phyloP scores from a whole-genome alignment of 2,329 filamentous ascomycete genomes.

The Dothistroma septosporum region DNA sequence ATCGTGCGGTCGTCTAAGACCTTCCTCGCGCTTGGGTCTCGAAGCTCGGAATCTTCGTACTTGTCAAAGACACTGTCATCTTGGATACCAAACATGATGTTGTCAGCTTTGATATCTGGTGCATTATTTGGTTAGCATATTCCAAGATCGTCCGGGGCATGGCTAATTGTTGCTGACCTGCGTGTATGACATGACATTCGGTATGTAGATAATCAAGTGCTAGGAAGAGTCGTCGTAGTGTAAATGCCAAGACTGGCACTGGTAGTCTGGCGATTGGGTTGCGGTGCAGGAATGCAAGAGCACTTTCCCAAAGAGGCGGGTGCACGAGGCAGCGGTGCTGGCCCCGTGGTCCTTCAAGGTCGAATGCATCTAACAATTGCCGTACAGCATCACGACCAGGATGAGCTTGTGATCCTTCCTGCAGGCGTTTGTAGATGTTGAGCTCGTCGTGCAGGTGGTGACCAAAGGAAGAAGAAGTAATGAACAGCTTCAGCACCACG shows the following conservation, averaged over 20 bases:
- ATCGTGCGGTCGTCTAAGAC: conserved; percentile 20
- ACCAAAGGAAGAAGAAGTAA: conserved; percentile 1
- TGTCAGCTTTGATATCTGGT: conserved; percentile 22
- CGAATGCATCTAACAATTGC: not conserved
- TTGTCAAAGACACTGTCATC: conserved; percentile 19
- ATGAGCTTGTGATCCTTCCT: not conserved
- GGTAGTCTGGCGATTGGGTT: not conserved
- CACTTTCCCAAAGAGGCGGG: not conserved
- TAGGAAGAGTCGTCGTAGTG: not conserved
- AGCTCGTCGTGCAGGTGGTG: conserved; percentile 2
- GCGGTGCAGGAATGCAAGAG: not conserved
- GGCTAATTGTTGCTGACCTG: conserved; percentile 9
- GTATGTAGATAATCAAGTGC: conserved; percentile 11
- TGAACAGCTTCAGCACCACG: conserved; percentile 4
- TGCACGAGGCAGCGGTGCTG: not conserved
- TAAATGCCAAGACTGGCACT: not conserved
- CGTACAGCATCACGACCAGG: not conserved
- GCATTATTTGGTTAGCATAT: not conserved
- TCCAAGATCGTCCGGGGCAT: not conserved
- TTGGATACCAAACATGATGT: conserved; percentile 22
- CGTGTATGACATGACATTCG: conserved; percentile 17
- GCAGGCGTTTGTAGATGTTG: conserved; percentile 3
- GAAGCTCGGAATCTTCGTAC: conserved; percentile 17
- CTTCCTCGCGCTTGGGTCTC: conserved; percentile 17
- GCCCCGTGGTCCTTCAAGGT: not conserved